Evolutionary conservation across 2,329 filamentous ascomycete species (phyloP).

Genomic region (Daldinia sp.): DNA sequence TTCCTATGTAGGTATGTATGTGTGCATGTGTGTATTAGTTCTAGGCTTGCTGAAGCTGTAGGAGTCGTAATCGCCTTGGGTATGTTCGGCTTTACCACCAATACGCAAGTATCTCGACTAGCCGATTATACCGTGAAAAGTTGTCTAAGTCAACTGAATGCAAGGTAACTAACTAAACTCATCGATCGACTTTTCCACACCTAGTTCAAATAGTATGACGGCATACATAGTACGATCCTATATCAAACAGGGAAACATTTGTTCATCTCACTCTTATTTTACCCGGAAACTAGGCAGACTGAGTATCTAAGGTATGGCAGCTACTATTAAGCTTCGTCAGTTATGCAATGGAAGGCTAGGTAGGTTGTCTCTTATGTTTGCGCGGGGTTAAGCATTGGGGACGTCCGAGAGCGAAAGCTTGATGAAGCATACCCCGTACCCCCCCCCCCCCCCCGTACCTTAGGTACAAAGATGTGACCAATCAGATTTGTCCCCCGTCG

Average conservation of each 20-base stretch:
- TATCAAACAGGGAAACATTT: background rate
- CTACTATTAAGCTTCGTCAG: conserved; percentile 32
- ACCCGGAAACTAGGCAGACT: conserved; percentile 27
- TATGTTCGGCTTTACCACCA: background rate
- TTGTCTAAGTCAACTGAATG: too few relatives aligned
- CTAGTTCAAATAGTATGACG: conserved; percentile 29
- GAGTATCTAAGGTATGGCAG: background rate
- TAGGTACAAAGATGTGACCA: conserved; percentile 9
- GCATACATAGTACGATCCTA: conserved; percentile 10
- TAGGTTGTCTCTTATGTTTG: conserved; percentile 29
- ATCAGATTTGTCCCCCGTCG: conserved; percentile 28
- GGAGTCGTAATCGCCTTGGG: conserved; percentile 18
- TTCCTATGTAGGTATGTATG: too few relatives aligned
- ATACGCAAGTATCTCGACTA: background rate
- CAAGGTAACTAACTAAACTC: conserved; percentile 3
- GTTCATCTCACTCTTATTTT: conserved; percentile 11
- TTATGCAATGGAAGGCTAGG: conserved; percentile 23
- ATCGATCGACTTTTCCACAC: conserved; percentile 22
- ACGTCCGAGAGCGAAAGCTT: conserved; percentile 37
- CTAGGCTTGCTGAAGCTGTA: conserved; percentile 19
- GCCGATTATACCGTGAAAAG: background rate
- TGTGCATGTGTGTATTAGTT: background rate
- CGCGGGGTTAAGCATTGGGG: conserved; percentile 40
- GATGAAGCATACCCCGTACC: background rate
- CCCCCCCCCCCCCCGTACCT: too few relatives aligned